These are phyloP conservation scores for Nannizziopsis barbatae DNA, from an alignment of 2,329 filamentous ascomycete genomes.

Conservation along the genomic window DNA sequence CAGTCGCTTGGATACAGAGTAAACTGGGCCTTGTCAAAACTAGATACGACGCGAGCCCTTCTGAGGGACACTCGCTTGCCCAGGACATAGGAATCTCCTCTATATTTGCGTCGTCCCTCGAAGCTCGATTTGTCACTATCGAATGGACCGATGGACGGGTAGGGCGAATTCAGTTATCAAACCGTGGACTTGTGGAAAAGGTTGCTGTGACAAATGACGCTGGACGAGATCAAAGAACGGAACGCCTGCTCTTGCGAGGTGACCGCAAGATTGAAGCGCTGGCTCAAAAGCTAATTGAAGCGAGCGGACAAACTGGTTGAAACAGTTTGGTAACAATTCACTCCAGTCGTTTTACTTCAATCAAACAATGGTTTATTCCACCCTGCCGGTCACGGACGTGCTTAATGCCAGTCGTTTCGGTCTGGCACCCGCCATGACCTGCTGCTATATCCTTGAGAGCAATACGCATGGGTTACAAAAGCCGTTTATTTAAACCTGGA, in stretches of 20 bases:
- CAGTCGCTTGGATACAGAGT: conserved; percentile 27
- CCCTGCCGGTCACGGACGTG: too few relatives aligned
- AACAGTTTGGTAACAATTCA: too few relatives aligned
- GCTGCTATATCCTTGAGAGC: too few relatives aligned
- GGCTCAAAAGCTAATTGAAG: conserved; percentile 22
- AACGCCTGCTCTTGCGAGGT: conserved; percentile 27
- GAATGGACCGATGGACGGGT: conserved; percentile 37
- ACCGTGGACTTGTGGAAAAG: conserved; percentile 31
- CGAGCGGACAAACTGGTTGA: neutral
- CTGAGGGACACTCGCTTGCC: neutral
- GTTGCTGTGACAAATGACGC: conserved; percentile 34
- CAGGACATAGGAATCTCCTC: conserved; percentile 27
- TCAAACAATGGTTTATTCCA: too few relatives aligned
- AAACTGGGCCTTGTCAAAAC: conserved; percentile 21
- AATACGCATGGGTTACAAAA: too few relatives aligned
- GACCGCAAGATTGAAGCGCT: conserved; percentile 28
- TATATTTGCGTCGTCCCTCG: conserved; percentile 27
- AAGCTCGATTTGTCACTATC: conserved; percentile 34
- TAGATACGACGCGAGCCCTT: neutral
- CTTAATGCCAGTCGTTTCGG: too few relatives aligned
- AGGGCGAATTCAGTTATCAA: conserved; percentile 34
- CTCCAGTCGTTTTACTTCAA: too few relatives aligned
- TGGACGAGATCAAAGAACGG: conserved; percentile 29
- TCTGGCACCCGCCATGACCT: too few relatives aligned
- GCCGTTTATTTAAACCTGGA: too few relatives aligned